Evolutionary conservation across 345 rosid genomes (phyloP).

Genomic region (Aquilaria yunnanensis): DNA sequence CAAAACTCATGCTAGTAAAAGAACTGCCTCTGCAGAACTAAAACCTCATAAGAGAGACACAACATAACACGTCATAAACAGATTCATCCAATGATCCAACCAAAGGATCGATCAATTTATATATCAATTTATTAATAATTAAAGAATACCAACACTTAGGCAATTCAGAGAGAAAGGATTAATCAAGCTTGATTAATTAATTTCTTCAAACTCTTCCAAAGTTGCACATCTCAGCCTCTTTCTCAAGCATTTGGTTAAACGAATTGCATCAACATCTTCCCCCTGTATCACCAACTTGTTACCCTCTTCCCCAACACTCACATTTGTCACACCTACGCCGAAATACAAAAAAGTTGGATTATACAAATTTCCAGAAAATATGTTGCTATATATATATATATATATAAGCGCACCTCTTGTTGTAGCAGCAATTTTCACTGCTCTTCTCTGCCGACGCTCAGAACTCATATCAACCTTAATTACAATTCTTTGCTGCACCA

Average conservation of each 20-base stretch:
- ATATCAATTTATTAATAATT: no score
- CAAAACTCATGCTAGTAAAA: no score
- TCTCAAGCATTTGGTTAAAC: slow-evolving; percentile 26
- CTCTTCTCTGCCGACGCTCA: slow-evolving; percentile 29
- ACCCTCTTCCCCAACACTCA: slow-evolving; percentile 27
- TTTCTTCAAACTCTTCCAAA: slow-evolving; percentile 26
- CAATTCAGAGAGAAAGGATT: no score
- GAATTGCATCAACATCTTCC: slow-evolving; percentile 30
- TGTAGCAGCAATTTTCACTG: slow-evolving; percentile 28
- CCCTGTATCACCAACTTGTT: slow-evolving; percentile 33
- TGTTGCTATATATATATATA: neutral
- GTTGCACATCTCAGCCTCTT: slow-evolving; percentile 27
- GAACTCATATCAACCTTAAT: slow-evolving; percentile 19
- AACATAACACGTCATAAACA: no score
- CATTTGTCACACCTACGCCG: slow-evolving; percentile 30
- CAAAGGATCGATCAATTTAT: no score
- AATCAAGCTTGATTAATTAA: neutral
- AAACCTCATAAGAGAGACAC: no score
- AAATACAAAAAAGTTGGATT: neutral
- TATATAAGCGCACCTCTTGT: slow-evolving; percentile 17
- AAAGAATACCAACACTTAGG: no score
- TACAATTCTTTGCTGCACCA: slow-evolving; percentile 36
- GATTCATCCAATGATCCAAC: no score
- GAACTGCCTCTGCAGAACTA: no score
- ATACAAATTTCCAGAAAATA: no score